phyloP scores from a whole-genome alignment of 768 basidiomycete species.

The Collybiopsis luxurians region DNA sequence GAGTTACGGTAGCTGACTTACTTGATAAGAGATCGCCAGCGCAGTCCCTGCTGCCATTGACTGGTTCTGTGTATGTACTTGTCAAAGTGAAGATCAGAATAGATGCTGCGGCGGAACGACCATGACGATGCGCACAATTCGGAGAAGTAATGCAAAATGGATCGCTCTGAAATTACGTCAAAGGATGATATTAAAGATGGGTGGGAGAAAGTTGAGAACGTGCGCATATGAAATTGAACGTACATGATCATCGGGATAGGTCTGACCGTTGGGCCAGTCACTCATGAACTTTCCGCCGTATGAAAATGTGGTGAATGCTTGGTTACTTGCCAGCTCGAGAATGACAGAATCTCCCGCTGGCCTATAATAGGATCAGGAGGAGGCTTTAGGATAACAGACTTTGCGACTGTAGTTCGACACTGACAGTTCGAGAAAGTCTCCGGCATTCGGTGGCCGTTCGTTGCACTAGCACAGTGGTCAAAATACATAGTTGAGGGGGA shows the following conservation, averaged over 20 bases:
- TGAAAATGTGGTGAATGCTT: slow-evolving; percentile 43
- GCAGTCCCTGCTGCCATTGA: slow-evolving; percentile 52
- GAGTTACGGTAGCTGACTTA: too few relatives aligned
- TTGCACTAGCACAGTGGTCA: slow-evolving; percentile 1
- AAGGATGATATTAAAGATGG: background rate
- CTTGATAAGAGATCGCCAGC: slow-evolving; percentile 53
- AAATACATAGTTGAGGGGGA: background rate
- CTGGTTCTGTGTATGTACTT: slow-evolving; percentile 54
- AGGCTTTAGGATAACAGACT: too few relatives aligned
- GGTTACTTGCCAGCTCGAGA: slow-evolving; percentile 48
- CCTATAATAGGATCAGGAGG: slow-evolving; percentile 20
- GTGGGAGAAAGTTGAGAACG: background rate
- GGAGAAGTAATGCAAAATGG: slow-evolving; percentile 43
- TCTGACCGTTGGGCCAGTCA: slow-evolving; percentile 46
- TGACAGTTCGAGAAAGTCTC: slow-evolving; percentile 10
- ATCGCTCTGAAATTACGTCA: slow-evolving; percentile 25
- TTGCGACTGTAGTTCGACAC: too few relatives aligned
- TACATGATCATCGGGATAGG: slow-evolving; percentile 43
- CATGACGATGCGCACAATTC: slow-evolving; percentile 43
- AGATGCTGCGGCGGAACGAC: background rate
- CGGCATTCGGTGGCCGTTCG: slow-evolving; percentile 6
- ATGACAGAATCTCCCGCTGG: slow-evolving; percentile 48
- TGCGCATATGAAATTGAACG: slow-evolving; percentile 15
- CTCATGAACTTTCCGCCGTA: slow-evolving; percentile 34
- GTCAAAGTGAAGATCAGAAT: background rate